Evolutionary conservation across 2,329 filamentous ascomycete genomes (phyloP).

Genomic region (Penicillium occitanis): DNA sequence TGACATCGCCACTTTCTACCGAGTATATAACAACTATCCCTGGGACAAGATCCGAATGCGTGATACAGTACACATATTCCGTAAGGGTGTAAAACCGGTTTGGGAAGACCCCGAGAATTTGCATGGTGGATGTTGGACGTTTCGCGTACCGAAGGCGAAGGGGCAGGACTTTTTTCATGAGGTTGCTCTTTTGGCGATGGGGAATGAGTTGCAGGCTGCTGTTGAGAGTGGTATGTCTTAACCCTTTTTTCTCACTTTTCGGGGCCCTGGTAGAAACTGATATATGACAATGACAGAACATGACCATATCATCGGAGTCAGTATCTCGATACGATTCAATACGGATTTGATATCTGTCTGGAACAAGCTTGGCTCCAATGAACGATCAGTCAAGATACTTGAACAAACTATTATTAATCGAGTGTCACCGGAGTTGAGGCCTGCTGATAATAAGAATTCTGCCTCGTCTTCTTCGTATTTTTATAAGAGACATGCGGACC

Average conservation of each 20-base stretch:
- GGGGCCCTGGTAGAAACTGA: conserved; percentile 5
- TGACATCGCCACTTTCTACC: conserved; percentile 63
- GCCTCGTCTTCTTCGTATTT: conserved; percentile 49
- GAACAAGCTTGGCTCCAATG: conserved; percentile 83
- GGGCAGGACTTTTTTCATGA: conserved; percentile 53
- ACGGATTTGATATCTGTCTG: conserved; percentile 85
- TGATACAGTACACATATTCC: conserved; percentile 77
- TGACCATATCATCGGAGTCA: conserved; percentile 83
- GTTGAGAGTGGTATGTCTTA: conserved; percentile 72
- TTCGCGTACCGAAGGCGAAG: conserved; percentile 76
- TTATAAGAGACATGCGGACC: conserved; percentile 89
- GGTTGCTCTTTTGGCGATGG: conserved; percentile 37
- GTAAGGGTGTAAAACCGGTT: conserved; percentile 71
- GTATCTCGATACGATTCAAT: conserved; percentile 84
- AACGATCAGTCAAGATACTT: conserved; percentile 73
- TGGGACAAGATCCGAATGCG: conserved; percentile 73
- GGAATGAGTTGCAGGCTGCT: conserved; percentile 55
- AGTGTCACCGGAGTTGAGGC: conserved; percentile 69
- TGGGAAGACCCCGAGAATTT: conserved; percentile 88
- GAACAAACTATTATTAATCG: conserved; percentile 71
- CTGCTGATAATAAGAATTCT: conserved; percentile 53
- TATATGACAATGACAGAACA: conserved; percentile 55
- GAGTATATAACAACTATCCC: conserved; percentile 78
- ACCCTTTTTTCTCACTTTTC: conserved; percentile 21
- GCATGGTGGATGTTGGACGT: conserved; percentile 86